These are phyloP conservation scores for Diaporthe sp. DNA, from an alignment of 2,329 filamentous ascomycete species.

Conservation along the genomic window DNA sequence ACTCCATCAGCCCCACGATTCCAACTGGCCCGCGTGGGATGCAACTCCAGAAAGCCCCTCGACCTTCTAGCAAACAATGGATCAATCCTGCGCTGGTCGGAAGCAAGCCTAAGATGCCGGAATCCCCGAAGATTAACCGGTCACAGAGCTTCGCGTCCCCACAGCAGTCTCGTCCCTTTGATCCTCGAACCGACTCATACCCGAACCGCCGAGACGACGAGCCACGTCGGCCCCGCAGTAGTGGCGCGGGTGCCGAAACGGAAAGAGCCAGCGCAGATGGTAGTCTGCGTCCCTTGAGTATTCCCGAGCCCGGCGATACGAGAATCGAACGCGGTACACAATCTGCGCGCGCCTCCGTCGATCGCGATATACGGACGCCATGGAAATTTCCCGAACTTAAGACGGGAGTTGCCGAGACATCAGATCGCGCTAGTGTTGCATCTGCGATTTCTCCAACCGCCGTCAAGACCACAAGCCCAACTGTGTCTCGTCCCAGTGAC, in stretches of 20 bases:
- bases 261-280: slow-evolving; percentile 50
- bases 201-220: slow-evolving; percentile 57
- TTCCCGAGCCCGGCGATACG: slow-evolving; percentile 62
- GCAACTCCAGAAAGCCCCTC: slow-evolving; percentile 55
- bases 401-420: slow-evolving; percentile 40
- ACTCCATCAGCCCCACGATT: slow-evolving; percentile 61
- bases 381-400: slow-evolving; percentile 41
- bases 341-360: slow-evolving; percentile 49
- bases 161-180: slow-evolving; percentile 49
- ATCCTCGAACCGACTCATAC: slow-evolving; percentile 50
- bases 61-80: slow-evolving; percentile 71
- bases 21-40: slow-evolving; percentile 68
- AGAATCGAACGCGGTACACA: slow-evolving; percentile 55
- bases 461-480: slow-evolving; percentile 38
- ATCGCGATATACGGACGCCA: slow-evolving; percentile 45
- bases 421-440: slow-evolving; percentile 38
- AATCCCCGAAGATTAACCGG: slow-evolving; percentile 65
- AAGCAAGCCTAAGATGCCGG: slow-evolving; percentile 57
- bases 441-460: slow-evolving; percentile 38
- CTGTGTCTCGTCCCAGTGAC: slow-evolving; percentile 28
- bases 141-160: slow-evolving; percentile 63
- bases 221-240: slow-evolving; percentile 63
- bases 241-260: slow-evolving; percentile 63
- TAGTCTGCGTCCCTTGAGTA: slow-evolving; percentile 54
- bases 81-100: slow-evolving; percentile 62